Conservation (phyloP, 306 rosid species). For the Aeschynomene evenia region DNA sequence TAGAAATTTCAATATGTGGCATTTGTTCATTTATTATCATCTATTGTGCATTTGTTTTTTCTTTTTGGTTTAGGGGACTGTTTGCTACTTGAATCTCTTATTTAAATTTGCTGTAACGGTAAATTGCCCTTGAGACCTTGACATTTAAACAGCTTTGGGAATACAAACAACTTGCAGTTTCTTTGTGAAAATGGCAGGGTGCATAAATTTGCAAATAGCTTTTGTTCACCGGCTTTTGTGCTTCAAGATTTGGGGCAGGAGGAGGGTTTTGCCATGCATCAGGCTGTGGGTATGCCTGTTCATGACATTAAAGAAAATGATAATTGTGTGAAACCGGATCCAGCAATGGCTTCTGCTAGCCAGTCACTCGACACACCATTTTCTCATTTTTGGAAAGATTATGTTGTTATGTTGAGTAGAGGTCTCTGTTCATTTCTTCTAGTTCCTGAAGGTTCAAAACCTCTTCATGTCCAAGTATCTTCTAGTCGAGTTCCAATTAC, state of each 20-base stretch:
- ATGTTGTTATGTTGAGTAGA: constrained; percentile 64
- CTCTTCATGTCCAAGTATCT: constrained; percentile 50
- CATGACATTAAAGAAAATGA: constrained; percentile 47
- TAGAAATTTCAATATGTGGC: constrained; percentile 12
- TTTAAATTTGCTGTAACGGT: constrained; percentile 17
- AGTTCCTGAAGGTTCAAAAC: constrained; percentile 56
- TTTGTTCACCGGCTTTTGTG: constrained; percentile 88
- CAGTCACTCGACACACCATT: constrained; percentile 44
- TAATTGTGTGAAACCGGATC: constrained; percentile 34
- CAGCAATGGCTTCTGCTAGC: constrained; percentile 40
- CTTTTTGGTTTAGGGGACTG: background rate
- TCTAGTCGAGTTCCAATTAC: constrained; percentile 58
- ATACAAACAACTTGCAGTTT: constrained; percentile 77
- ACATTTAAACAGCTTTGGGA: constrained; percentile 73
- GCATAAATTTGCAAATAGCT: constrained; percentile 93
- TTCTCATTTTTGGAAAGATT: constrained; percentile 67
- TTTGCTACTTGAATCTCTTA: constrained; percentile 21
- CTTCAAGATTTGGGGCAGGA: constrained; percentile 72
- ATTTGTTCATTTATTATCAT: background rate
- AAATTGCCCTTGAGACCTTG: constrained; percentile 68
- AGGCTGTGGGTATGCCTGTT: constrained; percentile 35
- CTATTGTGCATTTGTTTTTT: constrained; percentile 14
- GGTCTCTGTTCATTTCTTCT: constrained; percentile 89
- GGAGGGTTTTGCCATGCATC: constrained; percentile 44
- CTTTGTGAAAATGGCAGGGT: constrained; percentile 91